Evolutionary conservation across 345 rosid genomes (phyloP).

Genomic region (Geranium rotundifolium): DNA sequence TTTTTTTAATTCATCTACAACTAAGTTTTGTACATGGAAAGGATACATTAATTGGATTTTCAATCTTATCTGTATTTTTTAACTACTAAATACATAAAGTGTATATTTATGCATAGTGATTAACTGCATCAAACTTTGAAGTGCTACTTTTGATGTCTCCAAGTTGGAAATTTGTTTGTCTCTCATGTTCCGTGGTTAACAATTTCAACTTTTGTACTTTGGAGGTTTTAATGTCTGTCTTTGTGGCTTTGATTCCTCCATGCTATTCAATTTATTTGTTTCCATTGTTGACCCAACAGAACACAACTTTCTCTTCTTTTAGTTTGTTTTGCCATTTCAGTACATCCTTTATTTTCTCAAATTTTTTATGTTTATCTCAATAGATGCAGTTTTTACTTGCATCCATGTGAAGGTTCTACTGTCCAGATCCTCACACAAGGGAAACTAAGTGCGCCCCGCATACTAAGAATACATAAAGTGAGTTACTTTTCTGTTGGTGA

Average conservation of each 20-base stretch:
- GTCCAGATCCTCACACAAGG: constrained; percentile 86
- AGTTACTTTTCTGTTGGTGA: constrained; percentile 6
- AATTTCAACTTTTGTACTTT: background rate
- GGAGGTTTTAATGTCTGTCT: background rate
- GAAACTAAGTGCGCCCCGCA: constrained; percentile 96
- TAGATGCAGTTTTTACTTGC: constrained; percentile 97
- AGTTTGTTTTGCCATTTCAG: background rate
- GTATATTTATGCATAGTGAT: background rate
- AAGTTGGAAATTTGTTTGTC: background rate
- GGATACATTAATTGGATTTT: background rate
- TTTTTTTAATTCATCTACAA: too few species aligned
- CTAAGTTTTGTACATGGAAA: background rate
- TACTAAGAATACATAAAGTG: constrained; percentile 96
- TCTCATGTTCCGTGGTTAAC: background rate
- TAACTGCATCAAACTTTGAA: background rate
- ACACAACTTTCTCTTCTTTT: background rate
- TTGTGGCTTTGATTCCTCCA: background rate
- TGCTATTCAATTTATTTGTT: too few species aligned
- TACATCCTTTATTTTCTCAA: background rate
- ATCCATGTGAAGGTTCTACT: constrained; percentile 81
- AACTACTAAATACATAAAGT: background rate
- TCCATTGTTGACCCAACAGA: background rate
- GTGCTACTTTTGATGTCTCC: background rate
- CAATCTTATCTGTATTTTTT: too few species aligned
- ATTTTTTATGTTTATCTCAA: constrained; percentile 6